Conservation (phyloP, 2,329 filamentous ascomycete genomes). For the Microdochium trichocladiopsis region DNA sequence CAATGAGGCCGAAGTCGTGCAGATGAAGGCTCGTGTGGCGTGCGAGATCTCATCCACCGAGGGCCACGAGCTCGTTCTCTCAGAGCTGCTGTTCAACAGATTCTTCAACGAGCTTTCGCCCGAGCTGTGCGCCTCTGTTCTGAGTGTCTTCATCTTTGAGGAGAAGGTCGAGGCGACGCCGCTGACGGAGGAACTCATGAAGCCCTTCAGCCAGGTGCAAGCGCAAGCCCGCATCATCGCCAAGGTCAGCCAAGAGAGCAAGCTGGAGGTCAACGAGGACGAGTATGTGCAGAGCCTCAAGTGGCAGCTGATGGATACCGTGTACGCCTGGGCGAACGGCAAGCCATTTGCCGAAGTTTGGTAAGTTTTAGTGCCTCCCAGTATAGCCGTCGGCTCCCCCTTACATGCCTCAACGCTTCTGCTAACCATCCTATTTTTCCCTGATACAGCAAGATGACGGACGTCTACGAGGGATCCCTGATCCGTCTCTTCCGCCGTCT, state of each 20-base stretch:
- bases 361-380: slow-evolving; percentile 48
- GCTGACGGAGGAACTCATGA: slow-evolving; percentile 76
- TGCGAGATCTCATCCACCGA: slow-evolving; percentile 91
- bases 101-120: slow-evolving; percentile 96
- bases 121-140: slow-evolving; percentile 76
- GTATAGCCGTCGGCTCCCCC: slow-evolving; percentile 4
- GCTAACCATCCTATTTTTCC: slow-evolving; percentile 11
- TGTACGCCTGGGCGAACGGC: slow-evolving; percentile 85
- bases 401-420: not conserved
- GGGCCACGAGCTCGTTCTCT: slow-evolving; percentile 88
- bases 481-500: slow-evolving; percentile 94
- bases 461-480: slow-evolving; percentile 92
- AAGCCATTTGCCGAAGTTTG: slow-evolving; percentile 90
- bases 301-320: slow-evolving; percentile 94
- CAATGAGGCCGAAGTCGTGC: slow-evolving; percentile 89
- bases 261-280: slow-evolving; percentile 88
- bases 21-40: slow-evolving; percentile 93
- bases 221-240: slow-evolving; percentile 81
- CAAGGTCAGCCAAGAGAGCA: slow-evolving; percentile 91
- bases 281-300: slow-evolving; percentile 88
- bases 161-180: slow-evolving; percentile 79
- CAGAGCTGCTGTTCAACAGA: slow-evolving; percentile 89
- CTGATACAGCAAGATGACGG: slow-evolving; percentile 83
- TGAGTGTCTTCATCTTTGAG: slow-evolving; percentile 96
- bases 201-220: slow-evolving; percentile 81